Evolutionary conservation across 495 filamentous ascomycete species (phyloP).

Genomic region (Hypoxylon rickii): DNA sequence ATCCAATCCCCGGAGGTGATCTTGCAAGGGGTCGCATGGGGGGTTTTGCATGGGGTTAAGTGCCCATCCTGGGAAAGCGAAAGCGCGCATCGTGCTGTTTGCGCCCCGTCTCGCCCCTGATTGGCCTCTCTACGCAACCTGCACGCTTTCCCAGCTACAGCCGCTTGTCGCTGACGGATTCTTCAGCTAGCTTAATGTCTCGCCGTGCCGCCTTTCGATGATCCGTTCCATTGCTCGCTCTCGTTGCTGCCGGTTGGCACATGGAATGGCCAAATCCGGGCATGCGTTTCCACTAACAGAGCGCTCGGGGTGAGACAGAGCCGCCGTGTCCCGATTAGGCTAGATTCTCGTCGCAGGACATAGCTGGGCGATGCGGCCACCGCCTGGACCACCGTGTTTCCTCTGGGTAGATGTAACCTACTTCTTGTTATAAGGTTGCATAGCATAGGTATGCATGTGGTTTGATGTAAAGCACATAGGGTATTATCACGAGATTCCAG

Average conservation of each 20-base stretch:
- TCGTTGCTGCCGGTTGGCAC: slow-evolving; percentile 22
- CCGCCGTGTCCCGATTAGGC: slow-evolving; percentile 25
- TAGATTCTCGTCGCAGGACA: slow-evolving; percentile 18
- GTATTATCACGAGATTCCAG: slow-evolving; percentile 10
- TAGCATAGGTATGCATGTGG: not conserved
- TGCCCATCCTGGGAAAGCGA: slow-evolving; percentile 4
- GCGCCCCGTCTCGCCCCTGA: slow-evolving; percentile 1
- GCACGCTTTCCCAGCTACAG: slow-evolving; percentile 11
- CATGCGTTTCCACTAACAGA: no score
- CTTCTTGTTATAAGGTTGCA: not conserved
- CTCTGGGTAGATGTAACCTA: slow-evolving; percentile 12
- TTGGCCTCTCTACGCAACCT: slow-evolving; percentile 22
- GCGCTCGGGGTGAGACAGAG: slow-evolving; percentile 8
- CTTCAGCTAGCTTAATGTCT: slow-evolving; percentile 27
- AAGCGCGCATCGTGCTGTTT: slow-evolving; percentile 26
- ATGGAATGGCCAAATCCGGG: no score
- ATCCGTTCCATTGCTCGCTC: no score
- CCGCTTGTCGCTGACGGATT: slow-evolving; percentile 10
- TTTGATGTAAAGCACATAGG: not conserved
- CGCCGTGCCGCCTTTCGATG: no score
- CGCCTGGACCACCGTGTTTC: slow-evolving; percentile 22
- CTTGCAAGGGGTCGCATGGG: no score
- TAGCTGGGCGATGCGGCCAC: slow-evolving; percentile 28
- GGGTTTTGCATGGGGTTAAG: not conserved
- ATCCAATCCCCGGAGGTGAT: not conserved